Conservation (phyloP, 2,329 filamentous ascomycete genomes). For the Fonsecaea erecta region DNA sequence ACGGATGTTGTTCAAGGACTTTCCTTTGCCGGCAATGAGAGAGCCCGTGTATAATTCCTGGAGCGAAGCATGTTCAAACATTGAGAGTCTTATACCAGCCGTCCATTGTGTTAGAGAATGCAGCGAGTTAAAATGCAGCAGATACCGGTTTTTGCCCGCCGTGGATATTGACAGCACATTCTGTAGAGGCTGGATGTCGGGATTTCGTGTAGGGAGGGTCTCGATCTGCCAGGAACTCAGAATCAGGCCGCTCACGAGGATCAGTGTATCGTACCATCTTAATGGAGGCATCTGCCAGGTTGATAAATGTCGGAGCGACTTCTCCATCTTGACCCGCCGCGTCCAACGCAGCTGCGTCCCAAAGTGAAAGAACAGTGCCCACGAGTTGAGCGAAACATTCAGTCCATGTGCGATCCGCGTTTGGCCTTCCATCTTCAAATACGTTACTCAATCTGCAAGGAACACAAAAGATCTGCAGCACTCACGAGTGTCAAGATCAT, state of each 20-base stretch:
- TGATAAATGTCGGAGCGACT: slow-evolving; percentile 90
- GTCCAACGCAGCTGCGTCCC: slow-evolving; percentile 93
- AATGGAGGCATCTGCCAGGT: slow-evolving; percentile 94
- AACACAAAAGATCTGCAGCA: slow-evolving; percentile 37
- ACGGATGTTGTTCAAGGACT: slow-evolving; percentile 84
- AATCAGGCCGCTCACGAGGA: slow-evolving; percentile 15
- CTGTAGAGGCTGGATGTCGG: slow-evolving; percentile 77
- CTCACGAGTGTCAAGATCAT: slow-evolving; percentile 90
- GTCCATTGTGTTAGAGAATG: slow-evolving; percentile 96
- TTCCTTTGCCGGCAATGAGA: slow-evolving; percentile 92
- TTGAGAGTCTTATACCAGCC: slow-evolving; percentile 85
- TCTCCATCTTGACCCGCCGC: slow-evolving; percentile 82
- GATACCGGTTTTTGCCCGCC: slow-evolving; percentile 90
- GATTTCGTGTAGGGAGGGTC: slow-evolving; percentile 80
- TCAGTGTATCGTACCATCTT: slow-evolving; percentile 77
- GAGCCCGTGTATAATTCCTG: slow-evolving; percentile 98
- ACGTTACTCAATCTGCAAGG: not conserved
- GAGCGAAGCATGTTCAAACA: slow-evolving; percentile 90
- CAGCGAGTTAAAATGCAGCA: slow-evolving; percentile 94
- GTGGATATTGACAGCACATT: slow-evolving; percentile 97
- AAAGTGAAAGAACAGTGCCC: slow-evolving; percentile 90
- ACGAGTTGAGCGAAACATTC: slow-evolving; percentile 98
- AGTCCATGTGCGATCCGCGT: slow-evolving; percentile 84
- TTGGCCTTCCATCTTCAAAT: slow-evolving; percentile 77
- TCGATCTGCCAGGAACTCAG: slow-evolving; percentile 67